Percentiles rank a stretch among this genome's conserved stretches.
Conservation (phyloP, 768 basidiomycete species). For the Scleroderma bovista region DNA sequence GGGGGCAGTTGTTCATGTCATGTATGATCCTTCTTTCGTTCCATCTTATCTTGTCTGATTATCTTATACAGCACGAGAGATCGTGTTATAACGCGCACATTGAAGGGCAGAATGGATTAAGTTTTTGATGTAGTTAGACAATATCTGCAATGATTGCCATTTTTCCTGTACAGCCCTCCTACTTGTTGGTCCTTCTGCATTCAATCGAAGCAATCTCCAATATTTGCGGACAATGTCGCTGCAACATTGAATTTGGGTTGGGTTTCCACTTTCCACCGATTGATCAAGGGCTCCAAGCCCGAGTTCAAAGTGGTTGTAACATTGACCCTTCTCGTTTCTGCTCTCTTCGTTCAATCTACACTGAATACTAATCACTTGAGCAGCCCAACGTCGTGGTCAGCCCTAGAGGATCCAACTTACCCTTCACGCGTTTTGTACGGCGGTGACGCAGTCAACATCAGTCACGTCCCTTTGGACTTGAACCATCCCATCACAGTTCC, state of each 20-base stretch:
- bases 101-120: slow-evolving; percentile 92
- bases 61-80: slow-evolving; percentile 55
- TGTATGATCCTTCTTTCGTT: slow-evolving; percentile 51
- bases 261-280: too few species aligned
- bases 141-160: neutral
- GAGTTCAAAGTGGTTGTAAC: too few species aligned
- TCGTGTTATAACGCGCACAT: slow-evolving; percentile 71
- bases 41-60: slow-evolving; percentile 6
- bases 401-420: too few species aligned
- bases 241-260: too few species aligned
- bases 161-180: too few species aligned
- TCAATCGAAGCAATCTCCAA: too few species aligned
- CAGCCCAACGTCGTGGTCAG: too few species aligned
- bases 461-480: neutral
- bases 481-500: neutral
- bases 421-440: neutral
- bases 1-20: slow-evolving; percentile 93
- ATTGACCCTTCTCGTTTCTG: neutral
- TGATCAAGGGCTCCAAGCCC: too few species aligned
- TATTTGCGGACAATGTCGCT: too few species aligned
- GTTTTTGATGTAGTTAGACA: neutral
- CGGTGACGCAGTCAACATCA: neutral
- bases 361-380: too few species aligned
- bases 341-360: neutral
- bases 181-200: too few species aligned